Evolutionary conservation across 1,284 basidiomycete genomes (phyloP).

Genomic region (Fomitopsis pinicola): DNA sequence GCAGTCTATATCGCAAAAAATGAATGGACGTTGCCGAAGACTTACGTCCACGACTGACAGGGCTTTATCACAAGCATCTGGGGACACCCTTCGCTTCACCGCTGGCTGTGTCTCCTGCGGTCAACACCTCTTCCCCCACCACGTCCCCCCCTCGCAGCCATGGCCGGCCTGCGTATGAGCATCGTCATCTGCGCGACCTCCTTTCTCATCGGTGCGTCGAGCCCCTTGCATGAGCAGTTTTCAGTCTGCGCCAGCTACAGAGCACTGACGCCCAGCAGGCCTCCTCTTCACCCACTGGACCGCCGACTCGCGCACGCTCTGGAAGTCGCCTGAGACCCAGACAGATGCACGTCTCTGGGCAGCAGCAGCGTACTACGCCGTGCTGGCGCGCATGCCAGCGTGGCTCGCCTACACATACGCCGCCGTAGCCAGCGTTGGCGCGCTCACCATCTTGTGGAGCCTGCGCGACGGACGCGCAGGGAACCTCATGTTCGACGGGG

Average conservation of each 20-base stretch:
- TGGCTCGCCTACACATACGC: conserved; percentile 51
- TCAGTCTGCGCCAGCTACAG: neutral
- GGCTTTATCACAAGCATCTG: neutral
- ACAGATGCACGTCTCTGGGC: conserved; percentile 74
- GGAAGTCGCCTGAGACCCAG: conserved; percentile 69
- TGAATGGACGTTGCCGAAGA: neutral
- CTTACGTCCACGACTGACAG: neutral
- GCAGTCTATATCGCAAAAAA: neutral
- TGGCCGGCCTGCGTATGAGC: conserved; percentile 57
- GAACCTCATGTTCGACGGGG: conserved; percentile 85
- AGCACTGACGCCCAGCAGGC: conserved; percentile 38
- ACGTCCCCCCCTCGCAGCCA: conserved; percentile 10
- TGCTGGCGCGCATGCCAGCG: conserved; percentile 61
- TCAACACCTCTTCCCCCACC: conserved; percentile 7
- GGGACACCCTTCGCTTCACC: neutral
- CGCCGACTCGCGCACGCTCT: conserved; percentile 78
- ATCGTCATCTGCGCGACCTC: conserved; percentile 71
- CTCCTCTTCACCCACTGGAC: conserved; percentile 83
- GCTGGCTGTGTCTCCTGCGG: conserved; percentile 1
- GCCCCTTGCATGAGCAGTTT: too few species aligned
- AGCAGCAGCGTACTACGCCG: conserved; percentile 73
- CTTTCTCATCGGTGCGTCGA: conserved; percentile 66
- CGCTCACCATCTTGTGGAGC: conserved; percentile 67
- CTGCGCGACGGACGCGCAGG: conserved; percentile 69
- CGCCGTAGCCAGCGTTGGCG: conserved; percentile 54